Evolutionary conservation across 345 rosid genomes (phyloP), one percentile per base, ranked within the genome.

Genomic region (Erucastrum elatum): DNA sequence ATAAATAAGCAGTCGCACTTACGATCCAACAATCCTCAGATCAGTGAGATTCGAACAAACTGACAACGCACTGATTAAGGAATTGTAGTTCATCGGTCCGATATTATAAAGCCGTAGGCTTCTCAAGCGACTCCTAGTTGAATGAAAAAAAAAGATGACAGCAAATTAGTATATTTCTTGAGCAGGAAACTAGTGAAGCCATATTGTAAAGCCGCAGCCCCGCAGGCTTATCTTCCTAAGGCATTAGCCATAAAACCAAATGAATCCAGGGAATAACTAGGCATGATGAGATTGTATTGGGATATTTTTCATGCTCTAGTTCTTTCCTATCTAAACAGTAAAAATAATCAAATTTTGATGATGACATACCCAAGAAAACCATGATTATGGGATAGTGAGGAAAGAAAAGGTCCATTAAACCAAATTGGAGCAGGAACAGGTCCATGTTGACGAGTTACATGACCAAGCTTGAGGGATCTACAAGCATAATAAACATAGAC

Each of bases 11-110:
- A 27, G 33, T 26, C 35, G 30, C 73, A 30, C 97, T 87, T 87
- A 91, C 97, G 87, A 82, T 86, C 97, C 93, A 84, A 90, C 93
- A 66, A 91, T 86, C 83, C 89, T 92, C 66, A 91, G 87, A 80
- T 91, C 97, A 56, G 85, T 79, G 49, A 91, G 86, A 75, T 86
- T 84, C 15, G 87, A 82, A 78, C 97, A 90, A 21, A 88, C 88
- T 63, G 93, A 81, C 73, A 91, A 82, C 72, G 87, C 94, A 34
- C 60, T 66, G 53, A 82, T 83, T 13, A 91, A 88, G 26, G 94
- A 80, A n/a, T 81, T 68, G 66, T 82, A 81, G 64, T 88, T 91
- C 81, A 87, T 81, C 72, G 90, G 87, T 15, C 86, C 92, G 70
- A 91, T 82, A 64, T 91, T 88, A 88, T 88, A 86, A 67, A 91